A percentile compares a stretch with the other conserved stretches of the same genome.
These are phyloP conservation scores for Exophiala sp. DNA, from an alignment of 2,329 filamentous ascomycete species.

Conservation along the genomic window DNA sequence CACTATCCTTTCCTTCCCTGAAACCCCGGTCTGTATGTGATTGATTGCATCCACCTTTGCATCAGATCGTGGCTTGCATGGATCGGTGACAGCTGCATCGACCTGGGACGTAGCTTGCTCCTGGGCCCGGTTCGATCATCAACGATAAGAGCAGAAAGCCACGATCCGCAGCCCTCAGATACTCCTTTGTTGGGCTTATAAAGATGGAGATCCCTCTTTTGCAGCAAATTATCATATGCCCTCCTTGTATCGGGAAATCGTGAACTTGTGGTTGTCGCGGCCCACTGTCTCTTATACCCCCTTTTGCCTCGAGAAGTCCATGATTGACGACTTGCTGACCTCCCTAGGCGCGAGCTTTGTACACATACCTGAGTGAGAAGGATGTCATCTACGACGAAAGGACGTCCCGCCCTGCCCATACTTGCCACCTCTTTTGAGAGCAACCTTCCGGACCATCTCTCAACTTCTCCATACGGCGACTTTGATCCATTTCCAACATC, in stretches of 20 bases:
- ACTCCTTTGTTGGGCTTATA: background rate
- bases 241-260: no score
- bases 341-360: background rate
- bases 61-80: background rate
- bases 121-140: background rate
- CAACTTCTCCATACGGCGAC: slow-evolving; percentile 1
- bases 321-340: background rate
- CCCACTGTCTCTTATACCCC: background rate
- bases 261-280: no score
- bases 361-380: slow-evolving; percentile 8
- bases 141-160: background rate
- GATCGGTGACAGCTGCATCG: background rate
- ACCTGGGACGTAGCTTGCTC: background rate
- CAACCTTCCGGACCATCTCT: background rate
- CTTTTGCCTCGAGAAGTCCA: slow-evolving; percentile 1
- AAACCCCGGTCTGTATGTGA: no score
- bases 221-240: no score
- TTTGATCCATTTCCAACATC: slow-evolving; percentile 1
- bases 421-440: background rate
- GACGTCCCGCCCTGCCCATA: slow-evolving; percentile 1
- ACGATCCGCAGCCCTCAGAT: background rate
- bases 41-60: no score
- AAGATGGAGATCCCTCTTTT: no score
- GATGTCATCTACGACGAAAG: slow-evolving; percentile 5
- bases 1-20: background rate